Base-by-base conservation (phyloP, 2,329 filamentous ascomycete genomes). In the Cadophora malorum region DNA sequence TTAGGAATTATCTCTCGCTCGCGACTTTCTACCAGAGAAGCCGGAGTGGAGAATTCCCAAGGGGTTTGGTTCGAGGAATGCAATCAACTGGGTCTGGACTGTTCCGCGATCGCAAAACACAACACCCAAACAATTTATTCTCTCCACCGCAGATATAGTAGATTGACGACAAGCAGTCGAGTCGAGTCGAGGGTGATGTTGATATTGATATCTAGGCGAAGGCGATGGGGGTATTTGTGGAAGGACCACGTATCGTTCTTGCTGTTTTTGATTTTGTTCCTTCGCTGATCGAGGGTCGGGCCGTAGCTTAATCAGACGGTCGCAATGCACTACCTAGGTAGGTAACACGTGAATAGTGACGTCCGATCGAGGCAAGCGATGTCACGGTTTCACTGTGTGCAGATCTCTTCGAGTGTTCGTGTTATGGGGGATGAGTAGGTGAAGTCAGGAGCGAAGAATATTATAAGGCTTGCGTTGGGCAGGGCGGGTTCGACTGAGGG, bases 21-120 rank as follows among this genome's bases (percentile, higher is more conserved):
- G 68, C 75, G 73, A 77, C 74, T 71, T 74, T 74, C 74, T 74
- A 70, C 71, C 69, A 67, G 74, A 76, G 75, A 77, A 75, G 74
- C 73, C 74, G 73, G 71, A 74, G 75, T 64, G 70, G 74, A 75
- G 75, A 77, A 76, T 69, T 74, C 75, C 72, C 72, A 67, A 63
- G 53, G 60, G 21, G 52, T 56, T 55, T 23, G 63, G 38, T 67
- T 58, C 67, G 16, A 63, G 69, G 53, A 67, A 63, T 70, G 70
- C 63, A 69, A 68, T 65, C 53, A 58, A 52, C 47, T 28, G 64
- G 8, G 35, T 38, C 35, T 58, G n/a, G 28, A 28, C 28, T 28
- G 47, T 31, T 35, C 45, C 35, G 53, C 33, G 47, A 64, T 28
- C 28, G 38, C 45, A 16, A 53, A 23, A 47, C 28, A 21, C n/a